Evolutionary conservation across 1,139 yeast species (phyloP).

Genomic region (Protomyces macrosporus): DNA sequence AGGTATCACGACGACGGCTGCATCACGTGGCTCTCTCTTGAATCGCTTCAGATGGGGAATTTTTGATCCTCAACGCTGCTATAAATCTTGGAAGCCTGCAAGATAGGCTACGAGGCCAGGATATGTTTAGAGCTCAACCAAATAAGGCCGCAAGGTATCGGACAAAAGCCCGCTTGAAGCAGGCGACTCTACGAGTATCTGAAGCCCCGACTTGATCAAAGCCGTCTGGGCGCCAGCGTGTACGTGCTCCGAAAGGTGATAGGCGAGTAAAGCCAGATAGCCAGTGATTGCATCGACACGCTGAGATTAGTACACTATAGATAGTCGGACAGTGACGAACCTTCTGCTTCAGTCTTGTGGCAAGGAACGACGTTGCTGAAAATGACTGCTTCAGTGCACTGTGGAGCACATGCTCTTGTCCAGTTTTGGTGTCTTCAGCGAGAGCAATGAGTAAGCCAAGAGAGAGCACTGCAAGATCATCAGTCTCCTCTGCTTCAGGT

Average conservation of each 20-base stretch:
- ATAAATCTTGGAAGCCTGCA: neutral
- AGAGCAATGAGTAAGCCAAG: constrained; percentile 14
- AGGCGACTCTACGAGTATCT: neutral
- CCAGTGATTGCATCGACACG: neutral
- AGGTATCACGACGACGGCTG: too few species aligned
- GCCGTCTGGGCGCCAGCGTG: neutral
- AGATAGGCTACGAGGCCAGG: too few species aligned
- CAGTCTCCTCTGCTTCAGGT: neutral
- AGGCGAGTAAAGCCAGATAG: neutral
- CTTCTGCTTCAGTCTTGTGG: neutral
- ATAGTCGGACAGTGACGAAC: neutral
- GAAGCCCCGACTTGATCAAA: neutral
- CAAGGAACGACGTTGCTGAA: neutral
- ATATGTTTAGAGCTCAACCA: neutral
- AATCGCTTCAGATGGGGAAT: too few species aligned
- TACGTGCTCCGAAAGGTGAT: neutral
- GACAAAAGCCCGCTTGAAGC: neutral
- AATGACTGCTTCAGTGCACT: neutral
- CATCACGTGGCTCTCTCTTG: too few species aligned
- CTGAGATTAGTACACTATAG: neutral
- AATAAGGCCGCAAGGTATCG: neutral
- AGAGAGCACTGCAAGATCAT: constrained; percentile 1
- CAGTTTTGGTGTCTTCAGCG: neutral
- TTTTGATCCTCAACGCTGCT: neutral
- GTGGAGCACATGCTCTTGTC: neutral